Conservation (phyloP, 73 alveolate species). For the Paramecium sonneborni region DNA sequence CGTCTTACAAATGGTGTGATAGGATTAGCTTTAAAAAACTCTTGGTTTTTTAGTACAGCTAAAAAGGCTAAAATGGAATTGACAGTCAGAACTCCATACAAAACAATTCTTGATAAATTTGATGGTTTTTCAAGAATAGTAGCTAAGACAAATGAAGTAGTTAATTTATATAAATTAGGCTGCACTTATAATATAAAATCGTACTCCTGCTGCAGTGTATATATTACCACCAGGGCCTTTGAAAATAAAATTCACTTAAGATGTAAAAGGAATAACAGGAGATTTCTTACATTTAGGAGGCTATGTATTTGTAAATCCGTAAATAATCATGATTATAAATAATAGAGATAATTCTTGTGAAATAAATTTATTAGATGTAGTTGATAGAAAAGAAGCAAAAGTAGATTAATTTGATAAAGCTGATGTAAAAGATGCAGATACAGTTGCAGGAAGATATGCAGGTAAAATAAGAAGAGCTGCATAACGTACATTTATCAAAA, state of each 20-base stretch:
- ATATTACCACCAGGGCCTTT: constrained; percentile 69
- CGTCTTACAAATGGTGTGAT: constrained; percentile 15
- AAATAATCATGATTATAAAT: not conserved
- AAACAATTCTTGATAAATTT: constrained; percentile 36
- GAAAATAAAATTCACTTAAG: constrained; percentile 59
- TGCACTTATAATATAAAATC: constrained; percentile 62
- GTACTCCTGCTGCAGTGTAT: constrained; percentile 65
- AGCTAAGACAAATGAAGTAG: constrained; percentile 67
- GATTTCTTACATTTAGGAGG: constrained; percentile 69
- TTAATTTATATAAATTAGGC: not conserved
- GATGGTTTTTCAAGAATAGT: constrained; percentile 64
- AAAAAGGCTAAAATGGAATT: constrained; percentile 68
- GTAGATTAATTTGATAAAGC: constrained; percentile 67
- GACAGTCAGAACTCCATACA: constrained; percentile 68
- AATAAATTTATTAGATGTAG: constrained; percentile 57
- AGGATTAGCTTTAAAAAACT: constrained; percentile 11
- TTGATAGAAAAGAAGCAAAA: constrained; percentile 67
- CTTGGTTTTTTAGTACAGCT: constrained; percentile 1
- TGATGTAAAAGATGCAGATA: constrained; percentile 61
- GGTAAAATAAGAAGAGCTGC: constrained; percentile 61
- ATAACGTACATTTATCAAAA: constrained; percentile 49
- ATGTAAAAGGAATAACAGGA: constrained; percentile 58
- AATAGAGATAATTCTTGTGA: constrained; percentile 63
- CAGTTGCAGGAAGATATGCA: constrained; percentile 68
- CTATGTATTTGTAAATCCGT: constrained; percentile 65